Percentiles rank a stretch among this genome's conserved stretches.
phyloP scores from a whole-genome alignment of 257 asterid species.

The Nicotiana tomentosiformis region DNA sequence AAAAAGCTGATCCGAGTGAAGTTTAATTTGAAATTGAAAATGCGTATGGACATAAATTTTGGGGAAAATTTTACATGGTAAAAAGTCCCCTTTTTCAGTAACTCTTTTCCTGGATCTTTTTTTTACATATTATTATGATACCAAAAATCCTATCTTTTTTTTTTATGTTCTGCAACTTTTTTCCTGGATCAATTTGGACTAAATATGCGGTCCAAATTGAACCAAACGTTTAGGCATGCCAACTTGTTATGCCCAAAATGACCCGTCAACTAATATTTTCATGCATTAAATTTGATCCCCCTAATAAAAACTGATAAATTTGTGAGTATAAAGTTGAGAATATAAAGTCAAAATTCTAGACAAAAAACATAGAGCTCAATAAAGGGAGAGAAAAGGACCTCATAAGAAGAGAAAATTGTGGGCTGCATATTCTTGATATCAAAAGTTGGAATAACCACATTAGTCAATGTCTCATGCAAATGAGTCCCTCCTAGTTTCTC shows the following conservation, averaged over 20 bases:
- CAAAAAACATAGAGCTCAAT: too few relatives aligned
- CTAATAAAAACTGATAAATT: neutral
- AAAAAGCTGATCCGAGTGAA: too few relatives aligned
- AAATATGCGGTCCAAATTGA: neutral
- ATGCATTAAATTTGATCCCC: neutral
- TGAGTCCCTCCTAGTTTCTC: slow-evolving; percentile 27
- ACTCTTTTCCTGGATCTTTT: too few relatives aligned
- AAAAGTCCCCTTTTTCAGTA: too few relatives aligned
- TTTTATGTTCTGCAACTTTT: neutral
- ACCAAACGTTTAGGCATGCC: neutral
- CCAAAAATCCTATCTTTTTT: neutral
- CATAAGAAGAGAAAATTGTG: slow-evolving; percentile 44
- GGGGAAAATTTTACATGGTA: too few relatives aligned
- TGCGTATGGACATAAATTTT: too few relatives aligned
- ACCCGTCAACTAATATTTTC: neutral
- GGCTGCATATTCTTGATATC: slow-evolving; percentile 63
- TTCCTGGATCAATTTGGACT: neutral
- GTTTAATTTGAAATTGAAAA: too few relatives aligned
- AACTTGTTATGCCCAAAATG: neutral
- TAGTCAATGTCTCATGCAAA: slow-evolving; percentile 48
- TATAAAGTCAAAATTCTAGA: too few relatives aligned
- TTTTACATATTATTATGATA: too few relatives aligned
- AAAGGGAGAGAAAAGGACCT: slow-evolving; percentile 19
- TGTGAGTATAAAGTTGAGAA: neutral
- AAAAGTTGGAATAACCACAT: slow-evolving; percentile 63